Percentiles rank a stretch among this genome's conserved stretches.
These are phyloP conservation scores for Coniochaeta sp. DNA, from an alignment of 2,329 filamentous ascomycete genomes.

Conservation along the genomic window DNA sequence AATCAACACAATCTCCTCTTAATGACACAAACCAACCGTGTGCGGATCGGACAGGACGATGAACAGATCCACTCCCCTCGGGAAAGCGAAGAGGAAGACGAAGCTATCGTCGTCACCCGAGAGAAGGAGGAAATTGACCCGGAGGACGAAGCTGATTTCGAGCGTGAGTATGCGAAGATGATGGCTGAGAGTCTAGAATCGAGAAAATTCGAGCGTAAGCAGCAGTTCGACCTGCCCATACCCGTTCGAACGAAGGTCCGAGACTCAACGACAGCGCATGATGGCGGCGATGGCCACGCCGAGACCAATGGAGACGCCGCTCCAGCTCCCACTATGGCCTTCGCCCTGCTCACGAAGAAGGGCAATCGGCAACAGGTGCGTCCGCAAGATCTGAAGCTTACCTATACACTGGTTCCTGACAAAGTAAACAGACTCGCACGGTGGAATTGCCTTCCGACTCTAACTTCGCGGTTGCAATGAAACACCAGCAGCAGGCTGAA, in stretches of 20 bases:
- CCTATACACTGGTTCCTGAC: background rate
- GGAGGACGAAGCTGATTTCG: constrained; percentile 93
- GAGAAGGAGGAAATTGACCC: constrained; percentile 87
- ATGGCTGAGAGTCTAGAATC: constrained; percentile 97
- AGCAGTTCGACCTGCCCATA: constrained; percentile 93
- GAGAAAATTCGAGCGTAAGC: constrained; percentile 90
- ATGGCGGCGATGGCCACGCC: constrained; percentile 24
- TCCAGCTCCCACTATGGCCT: constrained; percentile 74
- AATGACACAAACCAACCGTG: constrained; percentile 8
- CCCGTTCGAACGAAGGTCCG: constrained; percentile 71
- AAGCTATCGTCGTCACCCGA: constrained; percentile 85
- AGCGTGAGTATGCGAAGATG: constrained; percentile 95
- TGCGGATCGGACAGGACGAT: constrained; percentile 31
- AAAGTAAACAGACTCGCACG: constrained; percentile 63
- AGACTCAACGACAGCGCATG: constrained; percentile 38
- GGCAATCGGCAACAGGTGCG: constrained; percentile 88
- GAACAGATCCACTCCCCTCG: constrained; percentile 42
- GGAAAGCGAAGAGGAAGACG: constrained; percentile 68
- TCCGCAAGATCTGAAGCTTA: constrained; percentile 1
- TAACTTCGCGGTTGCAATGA: constrained; percentile 93
- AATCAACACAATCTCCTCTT: background rate
- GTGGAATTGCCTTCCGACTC: constrained; percentile 89
- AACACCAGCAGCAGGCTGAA: constrained; percentile 88
- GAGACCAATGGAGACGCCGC: constrained; percentile 11
- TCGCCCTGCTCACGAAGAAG: constrained; percentile 90